These are phyloP conservation scores for Cryptococcus hybrid DNA, from an alignment of 1,284 basidiomycete species.

Conservation along the genomic window DNA sequence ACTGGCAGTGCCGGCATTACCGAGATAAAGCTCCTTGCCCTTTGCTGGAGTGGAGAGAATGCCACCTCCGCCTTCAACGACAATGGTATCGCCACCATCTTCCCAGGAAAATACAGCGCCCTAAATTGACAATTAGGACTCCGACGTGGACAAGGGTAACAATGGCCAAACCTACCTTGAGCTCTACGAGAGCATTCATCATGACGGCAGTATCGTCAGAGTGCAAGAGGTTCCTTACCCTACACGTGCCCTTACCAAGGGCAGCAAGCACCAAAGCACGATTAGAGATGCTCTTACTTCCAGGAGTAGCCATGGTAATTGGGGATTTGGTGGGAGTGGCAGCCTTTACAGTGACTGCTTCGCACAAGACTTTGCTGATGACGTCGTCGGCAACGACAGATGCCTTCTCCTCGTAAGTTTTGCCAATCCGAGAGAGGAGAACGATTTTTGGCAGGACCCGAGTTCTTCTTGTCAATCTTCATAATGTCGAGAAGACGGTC, in stretches of 20 bases:
- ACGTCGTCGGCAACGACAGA: constrained; percentile 77
- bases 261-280: constrained; percentile 92
- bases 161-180: constrained; percentile 60
- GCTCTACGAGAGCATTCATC: constrained; percentile 88
- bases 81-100: constrained; percentile 87
- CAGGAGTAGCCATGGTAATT: constrained; percentile 86
- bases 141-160: neutral
- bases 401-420: constrained; percentile 88
- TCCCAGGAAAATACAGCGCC: constrained; percentile 90
- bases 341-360: constrained; percentile 70
- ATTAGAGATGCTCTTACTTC: constrained; percentile 97
- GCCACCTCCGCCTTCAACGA: constrained; percentile 85
- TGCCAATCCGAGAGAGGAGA: constrained; percentile 83
- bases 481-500: constrained; percentile 85
- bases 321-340: constrained; percentile 64
- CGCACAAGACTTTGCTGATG: constrained; percentile 75
- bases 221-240: constrained; percentile 85
- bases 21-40: constrained; percentile 89
- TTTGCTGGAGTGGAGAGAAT: constrained; percentile 70
- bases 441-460: constrained; percentile 85
- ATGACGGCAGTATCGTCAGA: constrained; percentile 99
- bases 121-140: constrained; percentile 46
- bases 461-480: constrained; percentile 98
- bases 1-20: constrained; percentile 96
- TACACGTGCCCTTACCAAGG: constrained; percentile 82